Percentiles rank a stretch among this genome's conserved stretches.
Evolutionary conservation across 2,329 filamentous ascomycete genomes (phyloP).

Genomic region (Fusarium denticulatum): DNA sequence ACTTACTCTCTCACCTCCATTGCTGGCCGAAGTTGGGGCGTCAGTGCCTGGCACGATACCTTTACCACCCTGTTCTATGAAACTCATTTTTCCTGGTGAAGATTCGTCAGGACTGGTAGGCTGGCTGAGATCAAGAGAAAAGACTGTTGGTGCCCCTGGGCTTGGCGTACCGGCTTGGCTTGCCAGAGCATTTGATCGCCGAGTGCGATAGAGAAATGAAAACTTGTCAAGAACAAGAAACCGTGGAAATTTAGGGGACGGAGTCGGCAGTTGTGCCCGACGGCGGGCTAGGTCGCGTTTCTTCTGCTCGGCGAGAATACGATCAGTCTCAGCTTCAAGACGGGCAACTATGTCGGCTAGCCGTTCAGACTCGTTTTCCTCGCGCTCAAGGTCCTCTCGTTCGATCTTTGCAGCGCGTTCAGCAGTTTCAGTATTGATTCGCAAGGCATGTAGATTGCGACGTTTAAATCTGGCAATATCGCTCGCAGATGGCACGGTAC

Average conservation of each 20-base stretch:
- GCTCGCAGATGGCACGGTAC: slow-evolving; percentile 30
- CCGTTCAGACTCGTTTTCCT: slow-evolving; percentile 41
- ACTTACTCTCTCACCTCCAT: slow-evolving; percentile 79
- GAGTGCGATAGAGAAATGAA: slow-evolving; percentile 55
- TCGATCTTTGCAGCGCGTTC: slow-evolving; percentile 34
- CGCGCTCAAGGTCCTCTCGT: slow-evolving; percentile 21
- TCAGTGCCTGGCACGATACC: slow-evolving; percentile 68
- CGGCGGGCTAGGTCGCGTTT: slow-evolving; percentile 59
- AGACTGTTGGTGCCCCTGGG: slow-evolving; percentile 48
- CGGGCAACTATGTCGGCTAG: slow-evolving; percentile 55
- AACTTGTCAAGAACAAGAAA: slow-evolving; percentile 60
- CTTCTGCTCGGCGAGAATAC: slow-evolving; percentile 60
- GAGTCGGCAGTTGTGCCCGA: slow-evolving; percentile 54
- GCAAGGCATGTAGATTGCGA: slow-evolving; percentile 38
- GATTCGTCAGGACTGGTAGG: slow-evolving; percentile 48
- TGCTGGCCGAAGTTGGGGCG: slow-evolving; percentile 82
- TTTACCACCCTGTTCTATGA: slow-evolving; percentile 57
- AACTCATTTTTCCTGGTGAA: slow-evolving; percentile 47
- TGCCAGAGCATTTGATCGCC: slow-evolving; percentile 50
- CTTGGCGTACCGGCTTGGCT: slow-evolving; percentile 49
- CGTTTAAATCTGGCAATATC: slow-evolving; percentile 37
- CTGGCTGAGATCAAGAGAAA: slow-evolving; percentile 49
- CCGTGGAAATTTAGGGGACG: slow-evolving; percentile 44
- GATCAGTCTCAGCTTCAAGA: slow-evolving; percentile 59
- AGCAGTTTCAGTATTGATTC: slow-evolving; percentile 32